Conservation (phyloP, 768 basidiomycete genomes). For the Serendipita sp. region DNA sequence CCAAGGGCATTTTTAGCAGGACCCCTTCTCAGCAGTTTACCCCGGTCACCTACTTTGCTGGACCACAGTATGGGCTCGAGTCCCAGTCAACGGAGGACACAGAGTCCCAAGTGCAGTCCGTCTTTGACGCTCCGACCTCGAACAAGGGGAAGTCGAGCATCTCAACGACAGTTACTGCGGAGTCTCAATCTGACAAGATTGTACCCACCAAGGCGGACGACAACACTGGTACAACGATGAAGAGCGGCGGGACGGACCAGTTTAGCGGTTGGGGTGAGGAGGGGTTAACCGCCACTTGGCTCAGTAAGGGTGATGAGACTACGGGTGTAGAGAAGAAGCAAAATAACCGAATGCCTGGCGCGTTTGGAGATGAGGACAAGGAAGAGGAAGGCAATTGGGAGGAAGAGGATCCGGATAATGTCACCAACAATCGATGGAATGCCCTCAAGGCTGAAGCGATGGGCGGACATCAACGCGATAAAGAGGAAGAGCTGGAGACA, state of each 20-base stretch:
- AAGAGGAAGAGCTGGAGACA: slow-evolving; percentile 11
- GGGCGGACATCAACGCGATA: background rate
- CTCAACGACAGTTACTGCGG: background rate
- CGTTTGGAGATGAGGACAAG: slow-evolving; percentile 5
- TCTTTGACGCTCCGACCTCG: background rate
- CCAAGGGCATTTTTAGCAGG: background rate
- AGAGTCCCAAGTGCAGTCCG: background rate
- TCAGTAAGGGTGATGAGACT: background rate
- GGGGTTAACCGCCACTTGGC: background rate
- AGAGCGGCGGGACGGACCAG: background rate
- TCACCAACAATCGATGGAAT: background rate
- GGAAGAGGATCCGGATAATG: background rate
- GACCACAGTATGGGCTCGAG: background rate
- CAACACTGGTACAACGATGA: background rate
- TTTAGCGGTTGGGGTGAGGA: background rate
- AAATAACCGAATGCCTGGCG: background rate
- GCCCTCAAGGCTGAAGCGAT: background rate
- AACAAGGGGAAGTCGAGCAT: background rate
- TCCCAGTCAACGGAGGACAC: background rate
- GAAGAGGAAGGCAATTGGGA: background rate
- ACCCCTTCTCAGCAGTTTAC: background rate
- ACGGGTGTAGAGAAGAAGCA: background rate
- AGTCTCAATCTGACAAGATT: background rate
- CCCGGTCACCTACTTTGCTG: background rate
- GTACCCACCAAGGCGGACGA: background rate